Evolutionary conservation across 2,329 filamentous ascomycete genomes (phyloP).

Genomic region (Madurella fahalii): DNA sequence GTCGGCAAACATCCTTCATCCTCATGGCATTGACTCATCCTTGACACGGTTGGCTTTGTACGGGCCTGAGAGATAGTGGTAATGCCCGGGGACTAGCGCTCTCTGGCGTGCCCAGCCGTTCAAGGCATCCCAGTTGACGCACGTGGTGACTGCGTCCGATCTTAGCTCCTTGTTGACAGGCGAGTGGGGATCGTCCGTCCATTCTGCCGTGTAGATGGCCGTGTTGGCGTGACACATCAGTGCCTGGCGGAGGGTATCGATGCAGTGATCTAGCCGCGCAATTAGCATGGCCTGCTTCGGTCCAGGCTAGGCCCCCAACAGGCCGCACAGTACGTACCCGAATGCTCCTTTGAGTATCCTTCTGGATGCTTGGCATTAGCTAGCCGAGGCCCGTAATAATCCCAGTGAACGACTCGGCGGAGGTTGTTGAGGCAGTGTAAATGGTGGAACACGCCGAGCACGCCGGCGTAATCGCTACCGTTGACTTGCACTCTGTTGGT

Average conservation of each 20-base stretch:
- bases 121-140: slow-evolving; percentile 4
- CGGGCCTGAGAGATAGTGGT: background rate
- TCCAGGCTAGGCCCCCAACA: too few species aligned
- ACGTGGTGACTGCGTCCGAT: background rate
- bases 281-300: too few species aligned
- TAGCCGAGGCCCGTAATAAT: slow-evolving; percentile 2
- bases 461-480: background rate
- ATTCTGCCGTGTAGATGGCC: background rate
- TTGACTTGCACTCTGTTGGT: slow-evolving; percentile 2
- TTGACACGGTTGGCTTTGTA: background rate
- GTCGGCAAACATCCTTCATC: too few species aligned
- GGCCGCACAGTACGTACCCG: background rate
- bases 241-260: background rate
- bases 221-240: background rate
- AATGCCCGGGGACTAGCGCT: background rate
- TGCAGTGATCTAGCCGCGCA: background rate
- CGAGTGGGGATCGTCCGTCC: background rate
- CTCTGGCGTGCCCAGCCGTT: slow-evolving; percentile 1
- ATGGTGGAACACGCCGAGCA: slow-evolving; percentile 1
- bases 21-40: too few species aligned
- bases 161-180: background rate
- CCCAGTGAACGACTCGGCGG: slow-evolving; percentile 6
- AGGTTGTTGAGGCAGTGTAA: slow-evolving; percentile 9
- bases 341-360: background rate
- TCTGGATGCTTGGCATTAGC: background rate